These are phyloP conservation scores for Phytophthora tubulina DNA, from an alignment of 352 stramenopile genomes.

Conservation along the genomic window DNA sequence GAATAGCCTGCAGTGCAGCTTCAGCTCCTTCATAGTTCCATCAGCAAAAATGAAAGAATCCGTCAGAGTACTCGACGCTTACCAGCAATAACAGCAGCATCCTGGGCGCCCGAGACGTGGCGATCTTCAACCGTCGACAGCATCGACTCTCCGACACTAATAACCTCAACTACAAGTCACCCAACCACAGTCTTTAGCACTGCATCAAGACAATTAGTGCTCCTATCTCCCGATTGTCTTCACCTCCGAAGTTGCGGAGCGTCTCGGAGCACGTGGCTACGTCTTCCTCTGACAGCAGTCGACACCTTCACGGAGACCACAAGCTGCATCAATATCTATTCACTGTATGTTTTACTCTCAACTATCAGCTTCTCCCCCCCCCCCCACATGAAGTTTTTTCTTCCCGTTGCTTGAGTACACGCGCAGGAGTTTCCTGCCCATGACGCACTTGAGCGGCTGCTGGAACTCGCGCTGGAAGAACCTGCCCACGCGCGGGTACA, in stretches of 20 bases:
- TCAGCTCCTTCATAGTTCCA: slow-evolving; percentile 25
- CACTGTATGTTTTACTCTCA: neutral
- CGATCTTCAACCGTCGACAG: slow-evolving; percentile 17
- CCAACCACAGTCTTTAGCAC: slow-evolving; percentile 2
- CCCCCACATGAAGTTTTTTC: slow-evolving; percentile 50
- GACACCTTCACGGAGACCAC: slow-evolving; percentile 24
- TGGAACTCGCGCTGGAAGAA: slow-evolving; percentile 61
- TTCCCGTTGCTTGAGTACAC: slow-evolving; percentile 59
- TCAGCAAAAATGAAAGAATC: slow-evolving; percentile 2
- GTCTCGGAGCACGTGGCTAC: slow-evolving; percentile 35
- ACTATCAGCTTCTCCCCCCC: neutral
- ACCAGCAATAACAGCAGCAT: slow-evolving; percentile 36
- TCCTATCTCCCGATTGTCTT: too few species aligned
- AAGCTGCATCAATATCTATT: neutral
- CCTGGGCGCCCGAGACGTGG: neutral
- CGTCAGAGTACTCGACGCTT: neutral
- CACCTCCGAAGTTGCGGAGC: slow-evolving; percentile 48
- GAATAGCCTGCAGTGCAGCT: slow-evolving; percentile 38
- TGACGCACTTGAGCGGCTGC: slow-evolving; percentile 61
- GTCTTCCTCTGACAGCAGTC: slow-evolving; percentile 43
- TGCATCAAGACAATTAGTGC: neutral
- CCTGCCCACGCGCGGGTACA: slow-evolving; percentile 50
- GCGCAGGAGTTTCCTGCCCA: slow-evolving; percentile 51
- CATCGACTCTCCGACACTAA: slow-evolving; percentile 37
- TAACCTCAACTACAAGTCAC: slow-evolving; percentile 40